Percentiles rank a stretch among this genome's conserved stretches.
phyloP scores from a whole-genome alignment of 108 stramenopile species.

The Parmales sp. region DNA sequence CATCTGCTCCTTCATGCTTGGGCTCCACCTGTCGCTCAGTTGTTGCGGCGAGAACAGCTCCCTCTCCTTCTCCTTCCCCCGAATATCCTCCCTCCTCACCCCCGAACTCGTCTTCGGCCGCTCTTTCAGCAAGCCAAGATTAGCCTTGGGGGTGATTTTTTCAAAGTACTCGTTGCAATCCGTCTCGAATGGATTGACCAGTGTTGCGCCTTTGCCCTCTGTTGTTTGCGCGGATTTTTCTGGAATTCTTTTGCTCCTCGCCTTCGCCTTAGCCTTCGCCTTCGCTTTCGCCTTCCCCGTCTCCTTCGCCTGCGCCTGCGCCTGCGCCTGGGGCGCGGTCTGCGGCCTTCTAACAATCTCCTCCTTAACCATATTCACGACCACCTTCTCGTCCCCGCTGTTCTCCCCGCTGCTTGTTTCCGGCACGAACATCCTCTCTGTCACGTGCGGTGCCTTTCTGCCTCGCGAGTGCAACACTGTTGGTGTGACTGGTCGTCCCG shows the following conservation, averaged over 20 bases:
- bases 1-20: constrained; percentile 7
- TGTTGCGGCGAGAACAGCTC: neutral
- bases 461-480: too few species aligned
- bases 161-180: neutral
- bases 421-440: too few species aligned
- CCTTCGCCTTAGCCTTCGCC: too few species aligned
- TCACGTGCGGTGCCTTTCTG: too few species aligned
- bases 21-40: neutral
- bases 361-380: too few species aligned
- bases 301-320: neutral
- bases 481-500: neutral
- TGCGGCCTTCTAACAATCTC: neutral
- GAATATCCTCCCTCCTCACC: neutral
- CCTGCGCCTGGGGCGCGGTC: neutral
- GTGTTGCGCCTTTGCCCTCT: neutral
- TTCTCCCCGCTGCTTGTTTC: too few species aligned
- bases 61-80: neutral
- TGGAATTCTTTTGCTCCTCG: neutral
- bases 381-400: neutral
- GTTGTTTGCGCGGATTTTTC: too few species aligned
- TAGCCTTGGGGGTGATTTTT: too few species aligned
- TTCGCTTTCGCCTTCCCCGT: neutral
- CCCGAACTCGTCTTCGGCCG: neutral
- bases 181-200: neutral
- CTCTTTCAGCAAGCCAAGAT: too few species aligned